These are phyloP conservation scores for Teratosphaeria nubilosa DNA, from an alignment of 2,329 filamentous ascomycete species.

Conservation along the genomic window DNA sequence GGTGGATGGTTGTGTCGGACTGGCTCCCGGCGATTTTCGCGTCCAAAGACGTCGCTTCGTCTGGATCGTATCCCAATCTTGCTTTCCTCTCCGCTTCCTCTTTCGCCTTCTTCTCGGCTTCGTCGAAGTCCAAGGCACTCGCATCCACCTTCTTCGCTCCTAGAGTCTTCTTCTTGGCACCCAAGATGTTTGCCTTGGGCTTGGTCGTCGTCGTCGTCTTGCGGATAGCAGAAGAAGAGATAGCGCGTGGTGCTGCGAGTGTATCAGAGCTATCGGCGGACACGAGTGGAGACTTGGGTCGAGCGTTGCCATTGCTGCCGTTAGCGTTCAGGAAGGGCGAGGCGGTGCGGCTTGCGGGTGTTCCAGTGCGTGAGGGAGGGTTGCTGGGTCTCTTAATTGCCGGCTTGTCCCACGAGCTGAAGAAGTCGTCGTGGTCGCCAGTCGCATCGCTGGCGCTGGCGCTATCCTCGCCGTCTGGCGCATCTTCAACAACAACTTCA, in stretches of 20 bases:
- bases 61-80: constrained; percentile 89
- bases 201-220: constrained; percentile 59
- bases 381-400: constrained; percentile 93
- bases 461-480: constrained; percentile 45
- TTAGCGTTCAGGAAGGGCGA: constrained; percentile 80
- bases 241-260: constrained; percentile 60
- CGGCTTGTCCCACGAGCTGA: constrained; percentile 98
- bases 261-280: constrained; percentile 44
- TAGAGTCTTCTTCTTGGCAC: constrained; percentile 54
- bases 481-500: constrained; percentile 66
- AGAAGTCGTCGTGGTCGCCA: constrained; percentile 87
- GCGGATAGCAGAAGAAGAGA: constrained; percentile 69
- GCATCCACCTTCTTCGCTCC: constrained; percentile 64
- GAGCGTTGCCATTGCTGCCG: constrained; percentile 49
- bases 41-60: constrained; percentile 55
- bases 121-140: constrained; percentile 83
- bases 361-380: constrained; percentile 79
- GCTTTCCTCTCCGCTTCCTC: constrained; percentile 94
- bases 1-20: constrained; percentile 49
- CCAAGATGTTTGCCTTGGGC: constrained; percentile 55
- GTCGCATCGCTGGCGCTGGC: constrained; percentile 67
- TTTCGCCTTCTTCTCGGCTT: constrained; percentile 91
- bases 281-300: constrained; percentile 71
- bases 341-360: constrained; percentile 70
- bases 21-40: constrained; percentile 37